phyloP scores from a whole-genome alignment of 1,284 basidiomycete species.

The Fomitiporia mediterranea region DNA sequence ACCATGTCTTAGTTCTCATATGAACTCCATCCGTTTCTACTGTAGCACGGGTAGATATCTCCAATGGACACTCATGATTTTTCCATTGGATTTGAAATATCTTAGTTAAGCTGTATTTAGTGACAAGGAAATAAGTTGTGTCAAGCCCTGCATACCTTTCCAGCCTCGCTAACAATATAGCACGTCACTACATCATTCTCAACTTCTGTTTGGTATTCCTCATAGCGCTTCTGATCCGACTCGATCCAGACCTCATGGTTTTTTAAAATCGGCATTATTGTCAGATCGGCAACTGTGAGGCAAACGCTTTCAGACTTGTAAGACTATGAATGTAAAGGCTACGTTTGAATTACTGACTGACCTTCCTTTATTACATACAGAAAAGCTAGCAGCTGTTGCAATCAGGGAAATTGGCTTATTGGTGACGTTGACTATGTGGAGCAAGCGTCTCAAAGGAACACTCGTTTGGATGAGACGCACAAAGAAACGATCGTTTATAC shows the following conservation, averaged over 20 bases:
- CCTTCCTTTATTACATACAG: too few species aligned
- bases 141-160: not conserved
- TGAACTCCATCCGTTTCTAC: not conserved
- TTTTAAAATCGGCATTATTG: not conserved
- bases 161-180: not conserved
- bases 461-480: too few species aligned
- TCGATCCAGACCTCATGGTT: constrained; percentile 1
- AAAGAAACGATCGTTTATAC: too few species aligned
- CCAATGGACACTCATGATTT: not conserved
- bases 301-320: too few species aligned
- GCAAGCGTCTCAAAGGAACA: too few species aligned
- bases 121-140: not conserved
- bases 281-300: too few species aligned
- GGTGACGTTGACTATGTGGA: too few species aligned
- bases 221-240: not conserved
- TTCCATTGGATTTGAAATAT: not conserved
- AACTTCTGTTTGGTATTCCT: not conserved
- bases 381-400: too few species aligned
- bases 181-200: not conserved
- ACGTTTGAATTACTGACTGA: too few species aligned
- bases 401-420: too few species aligned
- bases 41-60: not conserved
- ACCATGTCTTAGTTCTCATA: not conserved
- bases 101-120: not conserved
- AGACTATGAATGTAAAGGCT: too few species aligned